Percentiles rank a stretch among this genome's conserved stretches.
phyloP scores from a whole-genome alignment of 306 rosid genomes.

The Cucurbita ficifolia region DNA sequence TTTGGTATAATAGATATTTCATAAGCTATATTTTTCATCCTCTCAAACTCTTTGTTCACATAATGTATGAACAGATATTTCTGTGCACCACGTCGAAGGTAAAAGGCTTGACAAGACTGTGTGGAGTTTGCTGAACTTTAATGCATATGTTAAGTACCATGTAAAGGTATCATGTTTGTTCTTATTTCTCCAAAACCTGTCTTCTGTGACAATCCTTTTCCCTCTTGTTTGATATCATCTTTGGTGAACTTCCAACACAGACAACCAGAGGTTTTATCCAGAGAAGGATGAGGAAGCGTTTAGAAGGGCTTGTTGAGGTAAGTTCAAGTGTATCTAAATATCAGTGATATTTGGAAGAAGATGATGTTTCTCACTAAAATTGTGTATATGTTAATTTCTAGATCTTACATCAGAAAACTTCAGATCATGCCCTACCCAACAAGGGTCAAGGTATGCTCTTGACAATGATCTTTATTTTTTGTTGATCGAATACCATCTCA shows the following conservation, averaged over 20 bases:
- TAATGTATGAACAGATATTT: constrained; percentile 37
- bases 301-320: constrained; percentile 54
- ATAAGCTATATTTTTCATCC: background rate
- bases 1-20: constrained; percentile 40
- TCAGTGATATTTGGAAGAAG: background rate
- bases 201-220: background rate
- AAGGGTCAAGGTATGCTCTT: constrained; percentile 35
- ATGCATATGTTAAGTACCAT: constrained; percentile 53
- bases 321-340: constrained; percentile 5
- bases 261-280: constrained; percentile 70
- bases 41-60: background rate
- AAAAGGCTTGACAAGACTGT: constrained; percentile 61
- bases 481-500: background rate
- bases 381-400: constrained; percentile 14
- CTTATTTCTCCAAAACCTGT: background rate
- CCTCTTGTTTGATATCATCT: background rate
- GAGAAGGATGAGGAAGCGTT: constrained; percentile 67
- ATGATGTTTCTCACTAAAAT: background rate
- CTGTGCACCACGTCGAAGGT: constrained; percentile 44
- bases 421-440: constrained; percentile 16
- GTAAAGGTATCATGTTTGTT: constrained; percentile 43
- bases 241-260: constrained; percentile 18
- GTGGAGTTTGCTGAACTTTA: constrained; percentile 72
- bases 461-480: background rate
- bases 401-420: constrained; percentile 38